Evolutionary conservation across 768 basidiomycete species (phyloP), one percentile per base, ranked within the genome.

Genomic region (Heimioporus sp.): DNA sequence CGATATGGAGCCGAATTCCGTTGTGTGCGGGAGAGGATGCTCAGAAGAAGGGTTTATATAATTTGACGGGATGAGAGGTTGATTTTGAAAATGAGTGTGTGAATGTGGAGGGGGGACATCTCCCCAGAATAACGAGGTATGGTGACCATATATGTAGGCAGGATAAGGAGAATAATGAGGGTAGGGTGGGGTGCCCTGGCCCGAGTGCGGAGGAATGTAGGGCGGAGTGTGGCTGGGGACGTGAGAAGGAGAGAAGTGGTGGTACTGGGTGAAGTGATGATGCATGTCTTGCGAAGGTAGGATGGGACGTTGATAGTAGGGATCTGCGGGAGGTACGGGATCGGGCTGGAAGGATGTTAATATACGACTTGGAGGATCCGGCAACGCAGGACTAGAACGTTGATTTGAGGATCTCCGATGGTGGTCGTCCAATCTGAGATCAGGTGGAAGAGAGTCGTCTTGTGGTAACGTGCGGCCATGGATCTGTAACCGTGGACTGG

Each of bases 401-500:
- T 50, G 47, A 28, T 52, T 35, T 5, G 57, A 54, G 15, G 55
- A 57, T 56, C 52, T 53, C 46, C 48, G 44, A 30, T 43, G 48
- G 21, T 46, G 56, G 43, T 28, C 31, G 56, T 68, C 61, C 38
- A 64, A 66, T 62, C 60, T 56, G 39, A 58, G 48, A 50, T 67
- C 60, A 40, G 51, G 42, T 2, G 30, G 55, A 43, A 48, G 48
- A 39, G 55, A 11, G n/a, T 73, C 68, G 35, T 81, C 80, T 2
- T 62, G 69, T 0, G 75, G 76, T 40, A 81, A 59, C 16, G 74
- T 67, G 52, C 72, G 69, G 19, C 71, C 74, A 53, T 76, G 70
- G 36, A 71, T 46, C 51, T 65, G 65, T 13, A 73, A 45, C 40
- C 65, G 71, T 13, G 81, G 81, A 50, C 81, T 83, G 11, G 81